A percentile compares a stretch with the other conserved stretches of the same genome.
These are phyloP conservation scores for Oryza punctata DNA, from an alignment of 176 grass and related monocot genomes.

Conservation along the genomic window DNA sequence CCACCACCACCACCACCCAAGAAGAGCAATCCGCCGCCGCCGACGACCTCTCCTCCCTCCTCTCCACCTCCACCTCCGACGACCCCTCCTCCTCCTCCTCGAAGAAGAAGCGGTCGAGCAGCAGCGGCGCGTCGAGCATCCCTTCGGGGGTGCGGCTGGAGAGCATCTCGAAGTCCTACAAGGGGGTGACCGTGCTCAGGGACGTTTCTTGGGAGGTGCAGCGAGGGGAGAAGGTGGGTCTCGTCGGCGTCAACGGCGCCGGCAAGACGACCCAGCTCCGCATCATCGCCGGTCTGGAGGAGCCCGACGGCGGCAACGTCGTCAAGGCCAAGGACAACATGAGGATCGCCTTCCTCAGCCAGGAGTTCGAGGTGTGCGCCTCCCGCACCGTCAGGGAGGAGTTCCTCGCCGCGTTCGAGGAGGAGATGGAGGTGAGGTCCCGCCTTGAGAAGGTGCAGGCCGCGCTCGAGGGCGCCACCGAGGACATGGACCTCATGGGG, in stretches of 20 bases:
- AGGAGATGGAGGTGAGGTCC: constrained; percentile 84
- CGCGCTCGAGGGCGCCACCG: constrained; percentile 64
- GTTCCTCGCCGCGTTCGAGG: constrained; percentile 76
- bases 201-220: constrained; percentile 95
- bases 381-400: constrained; percentile 69
- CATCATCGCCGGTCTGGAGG: constrained; percentile 75
- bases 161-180: constrained; percentile 78
- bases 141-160: constrained; percentile 84
- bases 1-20: constrained; percentile 39
- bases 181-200: constrained; percentile 75
- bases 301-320: constrained; percentile 75
- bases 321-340: constrained; percentile 86
- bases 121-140: constrained; percentile 75
- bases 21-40: not conserved
- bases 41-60: constrained; percentile 53
- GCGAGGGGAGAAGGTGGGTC: constrained; percentile 90
- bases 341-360: constrained; percentile 85
- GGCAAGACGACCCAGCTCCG: constrained; percentile 93
- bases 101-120: constrained; percentile 70
- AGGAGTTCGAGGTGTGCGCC: constrained; percentile 89
- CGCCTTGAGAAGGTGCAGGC: constrained; percentile 81
- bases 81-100: not conserved
- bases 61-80: constrained; percentile 42
- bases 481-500: constrained; percentile 86
- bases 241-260: constrained; percentile 93